Conservation (phyloP, 1,284 basidiomycete genomes). For the Moesziomyces sp. region DNA sequence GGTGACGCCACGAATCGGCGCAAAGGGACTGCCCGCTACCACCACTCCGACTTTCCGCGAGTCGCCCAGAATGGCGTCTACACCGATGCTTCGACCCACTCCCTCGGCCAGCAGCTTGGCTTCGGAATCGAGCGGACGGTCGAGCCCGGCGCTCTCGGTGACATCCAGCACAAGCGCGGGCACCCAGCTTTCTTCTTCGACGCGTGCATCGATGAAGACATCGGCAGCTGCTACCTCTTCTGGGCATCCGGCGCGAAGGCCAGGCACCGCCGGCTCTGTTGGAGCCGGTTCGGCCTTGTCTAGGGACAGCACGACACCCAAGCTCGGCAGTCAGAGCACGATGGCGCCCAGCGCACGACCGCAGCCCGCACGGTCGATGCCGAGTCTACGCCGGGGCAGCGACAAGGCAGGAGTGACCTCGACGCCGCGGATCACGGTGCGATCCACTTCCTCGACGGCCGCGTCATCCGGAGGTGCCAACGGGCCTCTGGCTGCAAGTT, state of each 20-base stretch:
- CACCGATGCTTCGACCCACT: constrained; percentile 15
- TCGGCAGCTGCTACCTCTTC: constrained; percentile 1
- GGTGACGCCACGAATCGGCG: constrained; percentile 27
- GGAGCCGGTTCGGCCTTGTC: constrained; percentile 6
- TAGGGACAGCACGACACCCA: constrained; percentile 11
- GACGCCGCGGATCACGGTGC: constrained; percentile 40
- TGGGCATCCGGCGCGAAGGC: constrained; percentile 10
- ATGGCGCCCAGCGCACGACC: constrained; percentile 9
- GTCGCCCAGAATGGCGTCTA: constrained; percentile 22
- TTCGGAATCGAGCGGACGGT: constrained; percentile 33
- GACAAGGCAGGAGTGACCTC: constrained; percentile 23
- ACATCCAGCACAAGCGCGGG: constrained; percentile 23
- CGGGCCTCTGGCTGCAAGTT: background rate
- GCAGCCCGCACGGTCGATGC: constrained; percentile 39
- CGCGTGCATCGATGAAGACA: constrained; percentile 19
- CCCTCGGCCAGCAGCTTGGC: constrained; percentile 37
- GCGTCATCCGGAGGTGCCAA: constrained; percentile 3
- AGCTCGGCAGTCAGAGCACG: background rate
- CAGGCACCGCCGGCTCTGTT: constrained; percentile 20
- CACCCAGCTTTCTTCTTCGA: constrained; percentile 26
- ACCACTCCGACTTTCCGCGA: constrained; percentile 15
- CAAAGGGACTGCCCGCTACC: constrained; percentile 13
- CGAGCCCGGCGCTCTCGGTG: constrained; percentile 38
- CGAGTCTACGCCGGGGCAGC: constrained; percentile 29
- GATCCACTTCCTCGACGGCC: constrained; percentile 27